Conservation (phyloP, 192 early-diverging fungal species). For the Podochytrium sp. region DNA sequence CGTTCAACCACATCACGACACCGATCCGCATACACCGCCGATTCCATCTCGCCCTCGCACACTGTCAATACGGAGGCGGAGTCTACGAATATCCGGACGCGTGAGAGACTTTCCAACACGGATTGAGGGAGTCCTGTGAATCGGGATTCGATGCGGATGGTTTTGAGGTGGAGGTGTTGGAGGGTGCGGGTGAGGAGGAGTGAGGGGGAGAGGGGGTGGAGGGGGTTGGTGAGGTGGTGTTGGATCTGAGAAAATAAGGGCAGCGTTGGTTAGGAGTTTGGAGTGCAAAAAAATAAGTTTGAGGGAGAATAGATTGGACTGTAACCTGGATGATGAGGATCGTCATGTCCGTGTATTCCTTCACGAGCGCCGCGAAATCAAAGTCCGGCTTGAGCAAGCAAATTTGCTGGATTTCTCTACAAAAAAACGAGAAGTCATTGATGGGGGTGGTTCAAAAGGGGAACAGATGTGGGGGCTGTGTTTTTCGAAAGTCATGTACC, state of each 20-base stretch:
- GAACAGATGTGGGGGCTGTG: no score
- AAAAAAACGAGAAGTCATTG: no score
- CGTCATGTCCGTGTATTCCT: background rate
- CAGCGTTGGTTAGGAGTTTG: background rate
- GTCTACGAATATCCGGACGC: background rate
- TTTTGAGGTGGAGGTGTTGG: no score
- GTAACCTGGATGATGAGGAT: background rate
- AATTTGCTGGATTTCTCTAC: conserved; percentile 6
- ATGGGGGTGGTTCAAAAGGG: background rate
- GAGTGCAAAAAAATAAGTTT: background rate
- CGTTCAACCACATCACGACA: no score
- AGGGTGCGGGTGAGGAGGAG: no score
- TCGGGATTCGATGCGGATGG: no score
- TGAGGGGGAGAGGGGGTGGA: no score
- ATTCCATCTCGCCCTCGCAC: no score
- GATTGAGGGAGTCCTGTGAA: background rate
- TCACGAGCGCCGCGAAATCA: background rate
- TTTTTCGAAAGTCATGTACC: background rate
- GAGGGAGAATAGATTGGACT: background rate
- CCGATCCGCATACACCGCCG: no score
- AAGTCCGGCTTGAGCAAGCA: conserved; percentile 1
- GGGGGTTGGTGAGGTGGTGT: background rate
- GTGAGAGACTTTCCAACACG: background rate
- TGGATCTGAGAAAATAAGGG: background rate
- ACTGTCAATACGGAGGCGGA: background rate